Conservation (phyloP, 2,329 filamentous ascomycete species). For the Leptographium radiaticola region DNA sequence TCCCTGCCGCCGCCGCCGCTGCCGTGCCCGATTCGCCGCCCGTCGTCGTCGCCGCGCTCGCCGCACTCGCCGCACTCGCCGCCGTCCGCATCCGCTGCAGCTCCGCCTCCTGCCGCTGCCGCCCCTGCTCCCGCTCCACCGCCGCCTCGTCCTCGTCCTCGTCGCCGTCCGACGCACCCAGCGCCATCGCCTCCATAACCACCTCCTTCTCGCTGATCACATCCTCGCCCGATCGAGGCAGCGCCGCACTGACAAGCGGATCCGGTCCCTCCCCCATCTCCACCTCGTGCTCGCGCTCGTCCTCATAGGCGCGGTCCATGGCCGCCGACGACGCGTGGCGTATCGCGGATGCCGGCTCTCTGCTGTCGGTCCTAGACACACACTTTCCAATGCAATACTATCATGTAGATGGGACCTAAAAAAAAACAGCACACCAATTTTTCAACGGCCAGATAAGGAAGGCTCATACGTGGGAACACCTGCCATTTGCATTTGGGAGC, state of each 20-base stretch:
- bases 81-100: too few species aligned
- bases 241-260: constrained; percentile 7
- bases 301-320: constrained; percentile 4
- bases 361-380: too few species aligned
- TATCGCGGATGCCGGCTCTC: too few species aligned
- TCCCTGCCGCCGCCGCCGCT: constrained; percentile 17
- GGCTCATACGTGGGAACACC: too few species aligned
- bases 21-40: constrained; percentile 5
- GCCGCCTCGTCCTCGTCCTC: neutral
- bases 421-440: too few species aligned
- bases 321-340: too few species aligned
- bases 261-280: constrained; percentile 10
- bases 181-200: constrained; percentile 19
- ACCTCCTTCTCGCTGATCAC: constrained; percentile 11
- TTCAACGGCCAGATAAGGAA: too few species aligned
- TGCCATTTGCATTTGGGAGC: too few species aligned
- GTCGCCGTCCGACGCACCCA: constrained; percentile 13
- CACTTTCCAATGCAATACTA: too few species aligned
- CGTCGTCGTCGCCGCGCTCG: constrained; percentile 28
- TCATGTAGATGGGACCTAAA: too few species aligned
- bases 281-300: constrained; percentile 10
- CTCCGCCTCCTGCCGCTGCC: constrained; percentile 13
- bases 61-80: constrained; percentile 37
- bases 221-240: constrained; percentile 5
- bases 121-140: neutral